A percentile compares a stretch with the other conserved stretches of the same genome.
phyloP scores from a whole-genome alignment of 768 basidiomycete species.

The Psilocybe azurescens region DNA sequence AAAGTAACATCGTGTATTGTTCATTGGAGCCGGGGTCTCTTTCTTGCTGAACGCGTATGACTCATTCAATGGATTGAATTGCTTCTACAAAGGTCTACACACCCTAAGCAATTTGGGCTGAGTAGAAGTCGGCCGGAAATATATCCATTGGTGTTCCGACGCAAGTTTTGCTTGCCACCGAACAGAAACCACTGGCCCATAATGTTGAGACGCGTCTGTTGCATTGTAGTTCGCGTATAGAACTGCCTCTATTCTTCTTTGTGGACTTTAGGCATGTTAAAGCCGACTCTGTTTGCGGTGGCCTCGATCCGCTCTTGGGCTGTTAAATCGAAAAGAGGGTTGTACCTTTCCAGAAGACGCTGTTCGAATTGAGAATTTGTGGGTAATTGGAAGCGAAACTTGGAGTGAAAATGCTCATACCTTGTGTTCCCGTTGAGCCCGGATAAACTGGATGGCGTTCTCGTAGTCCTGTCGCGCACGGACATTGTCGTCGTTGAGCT shows the following conservation, averaged over 20 bases:
- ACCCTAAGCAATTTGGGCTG: background rate
- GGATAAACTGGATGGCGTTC: conserved; percentile 69
- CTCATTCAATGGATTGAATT: background rate
- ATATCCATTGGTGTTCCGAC: too few relatives aligned
- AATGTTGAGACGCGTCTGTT: background rate
- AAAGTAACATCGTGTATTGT: background rate
- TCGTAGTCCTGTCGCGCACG: conserved; percentile 53
- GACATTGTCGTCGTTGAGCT: conserved; percentile 33
- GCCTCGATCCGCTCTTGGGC: conserved; percentile 81
- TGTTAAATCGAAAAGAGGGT: conserved; percentile 82
- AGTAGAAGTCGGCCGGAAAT: background rate
- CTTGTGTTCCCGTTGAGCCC: conserved; percentile 78
- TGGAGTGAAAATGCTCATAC: conserved; percentile 40
- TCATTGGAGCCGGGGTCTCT: background rate
- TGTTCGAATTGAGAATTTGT: conserved; percentile 32
- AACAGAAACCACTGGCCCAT: too few relatives aligned
- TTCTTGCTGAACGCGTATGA: background rate
- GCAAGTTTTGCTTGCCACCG: too few relatives aligned
- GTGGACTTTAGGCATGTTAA: conserved; percentile 74
- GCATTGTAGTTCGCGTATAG: background rate
- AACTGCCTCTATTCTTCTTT: conserved; percentile 23
- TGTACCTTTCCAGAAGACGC: conserved; percentile 86
- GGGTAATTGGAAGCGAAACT: background rate
- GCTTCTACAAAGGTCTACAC: background rate
- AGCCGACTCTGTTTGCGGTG: conserved; percentile 85